These are phyloP conservation scores for Musa troglodytarum DNA, from an alignment of 176 grass and related monocot genomes.

Conservation along the genomic window DNA sequence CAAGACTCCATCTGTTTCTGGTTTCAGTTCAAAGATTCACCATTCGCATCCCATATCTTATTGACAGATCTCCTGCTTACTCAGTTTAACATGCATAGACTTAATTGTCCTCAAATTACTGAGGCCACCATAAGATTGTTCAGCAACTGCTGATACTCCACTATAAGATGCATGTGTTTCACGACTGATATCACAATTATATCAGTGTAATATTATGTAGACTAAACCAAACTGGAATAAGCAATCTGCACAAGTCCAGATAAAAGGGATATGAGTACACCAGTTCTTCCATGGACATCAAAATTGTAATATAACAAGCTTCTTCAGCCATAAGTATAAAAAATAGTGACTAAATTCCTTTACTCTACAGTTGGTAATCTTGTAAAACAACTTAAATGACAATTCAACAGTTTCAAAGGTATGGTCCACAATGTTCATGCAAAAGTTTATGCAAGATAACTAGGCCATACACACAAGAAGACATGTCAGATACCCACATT, in stretches of 20 bases:
- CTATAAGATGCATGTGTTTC: background rate
- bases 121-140: background rate
- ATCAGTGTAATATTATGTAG: background rate
- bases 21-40: conserved; percentile 42
- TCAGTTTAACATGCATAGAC: background rate
- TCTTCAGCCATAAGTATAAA: background rate
- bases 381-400: background rate
- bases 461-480: background rate
- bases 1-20: conserved; percentile 17
- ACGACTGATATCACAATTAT: background rate
- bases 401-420: background rate
- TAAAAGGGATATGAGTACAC: background rate
- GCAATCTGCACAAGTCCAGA: background rate
- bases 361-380: background rate
- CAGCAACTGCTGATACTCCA: background rate
- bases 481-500: background rate
- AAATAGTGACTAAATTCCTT: background rate
- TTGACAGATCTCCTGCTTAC: background rate
- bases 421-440: background rate
- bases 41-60: conserved; percentile 33
- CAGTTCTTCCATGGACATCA: background rate
- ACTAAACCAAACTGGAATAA: background rate
- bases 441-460: background rate
- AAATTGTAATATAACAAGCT: background rate
- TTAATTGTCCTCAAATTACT: background rate